Conservation (phyloP, 1,139 yeast species). For the Pneumocystis canis region DNA sequence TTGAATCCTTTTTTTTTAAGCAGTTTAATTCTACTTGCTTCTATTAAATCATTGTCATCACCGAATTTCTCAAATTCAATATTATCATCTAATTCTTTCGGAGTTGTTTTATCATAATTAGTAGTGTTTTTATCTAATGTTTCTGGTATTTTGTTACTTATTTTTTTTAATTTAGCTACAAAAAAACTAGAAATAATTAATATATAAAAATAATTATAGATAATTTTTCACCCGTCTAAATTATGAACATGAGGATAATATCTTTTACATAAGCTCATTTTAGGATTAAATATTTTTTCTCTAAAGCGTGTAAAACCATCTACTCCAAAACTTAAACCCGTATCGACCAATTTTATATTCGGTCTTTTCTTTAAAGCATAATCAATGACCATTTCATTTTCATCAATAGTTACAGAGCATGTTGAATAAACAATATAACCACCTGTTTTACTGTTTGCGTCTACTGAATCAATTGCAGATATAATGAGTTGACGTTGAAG, state of each 20-base stretch:
- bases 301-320: conserved; percentile 89
- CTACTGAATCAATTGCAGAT: conserved; percentile 95
- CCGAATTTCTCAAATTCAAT: conserved; percentile 44
- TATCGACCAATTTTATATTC: conserved; percentile 83
- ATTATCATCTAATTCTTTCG: neutral
- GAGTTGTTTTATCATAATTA: neutral
- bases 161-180: conserved; percentile 91
- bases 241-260: conserved; percentile 97
- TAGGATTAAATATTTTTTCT: conserved; percentile 78
- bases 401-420: conserved; percentile 96
- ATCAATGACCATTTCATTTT: conserved; percentile 96
- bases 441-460: conserved; percentile 79
- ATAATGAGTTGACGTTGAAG: conserved; percentile 84
- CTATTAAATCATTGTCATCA: conserved; percentile 51
- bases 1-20: conserved; percentile 66
- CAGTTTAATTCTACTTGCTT: conserved; percentile 54
- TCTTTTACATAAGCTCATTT: conserved; percentile 69
- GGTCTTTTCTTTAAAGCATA: conserved; percentile 94
- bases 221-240: conserved; percentile 54
- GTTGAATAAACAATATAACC: conserved; percentile 94
- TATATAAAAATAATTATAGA: neutral
- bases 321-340: conserved; percentile 89
- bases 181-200: conserved; percentile 33
- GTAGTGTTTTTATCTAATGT: conserved; percentile 23
- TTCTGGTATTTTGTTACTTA: conserved; percentile 16